Evolutionary conservation across 2,329 filamentous ascomycete genomes (phyloP), one percentile per base, ranked within the genome.

Genomic region (Tolypocladium endophyticum): DNA sequence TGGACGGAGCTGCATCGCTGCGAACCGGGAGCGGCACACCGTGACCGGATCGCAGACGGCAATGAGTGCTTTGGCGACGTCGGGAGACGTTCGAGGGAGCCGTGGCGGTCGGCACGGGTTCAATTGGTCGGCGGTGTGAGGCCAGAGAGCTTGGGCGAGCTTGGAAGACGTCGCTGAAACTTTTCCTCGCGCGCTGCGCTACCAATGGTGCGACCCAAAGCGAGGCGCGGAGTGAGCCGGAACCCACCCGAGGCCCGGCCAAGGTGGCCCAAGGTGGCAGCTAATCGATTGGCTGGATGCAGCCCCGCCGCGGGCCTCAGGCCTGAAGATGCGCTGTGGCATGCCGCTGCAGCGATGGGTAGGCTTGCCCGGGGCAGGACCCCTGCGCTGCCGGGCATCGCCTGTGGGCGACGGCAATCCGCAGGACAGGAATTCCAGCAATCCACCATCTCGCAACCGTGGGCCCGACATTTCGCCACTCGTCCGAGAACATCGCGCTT

Each of bases 1-100:
- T 62, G 77, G 74, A 71, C 77, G 79, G 71, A 84, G 77, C 74
- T 77, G 81, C 81, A 85, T 85, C 35, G 54, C 57, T 39, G 56
- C 33, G 50, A 30, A 33, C 30, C 20, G 50, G 50, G 20, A 35
- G 50, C 30, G 30, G 50, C 50, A 23, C 50, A 14, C 30, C 50
- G 30, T 35, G 30, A 36, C 20, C 50, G 5, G 11, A n/a, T n/a
- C 50, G 50, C 50, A 54, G 50, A 54, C 30, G 28, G 50, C 50
- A 14, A 14, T 18, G 3, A 2, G 7, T 35, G 6, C 4, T 36
- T n/a, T 16, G 20, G 20, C 50, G 30, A 35, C 20, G 11, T 30
- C 3, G 16, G 50, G 11, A 25, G 55, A 25, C 12, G 25, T 57
- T 41, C 28, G 30, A 33, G 30, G 38, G 52, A 54, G 50, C 36